Evolutionary conservation across 164 flowering plant species (phyloP).

Genomic region (Piper longum): DNA sequence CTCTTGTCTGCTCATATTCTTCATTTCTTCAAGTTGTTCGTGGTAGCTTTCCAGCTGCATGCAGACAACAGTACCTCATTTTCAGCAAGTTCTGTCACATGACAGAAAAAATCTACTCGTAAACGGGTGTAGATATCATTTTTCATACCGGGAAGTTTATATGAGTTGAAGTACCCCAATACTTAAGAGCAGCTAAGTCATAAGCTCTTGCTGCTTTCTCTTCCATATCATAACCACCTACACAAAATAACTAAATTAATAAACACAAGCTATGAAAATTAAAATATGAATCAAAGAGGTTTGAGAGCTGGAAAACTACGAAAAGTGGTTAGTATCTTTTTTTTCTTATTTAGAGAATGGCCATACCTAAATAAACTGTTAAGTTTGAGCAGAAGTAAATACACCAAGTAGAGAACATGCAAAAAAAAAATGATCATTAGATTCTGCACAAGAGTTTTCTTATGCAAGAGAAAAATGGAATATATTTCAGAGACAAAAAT

Average conservation of each 20-base stretch:
- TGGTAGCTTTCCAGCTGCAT: slow-evolving; percentile 56
- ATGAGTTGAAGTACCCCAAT: slow-evolving; percentile 82
- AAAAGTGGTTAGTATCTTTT: background rate
- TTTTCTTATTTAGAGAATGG: background rate
- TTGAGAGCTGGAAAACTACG: background rate
- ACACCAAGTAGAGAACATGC: slow-evolving; percentile 2
- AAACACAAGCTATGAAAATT: background rate
- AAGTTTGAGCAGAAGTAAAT: slow-evolving; percentile 7
- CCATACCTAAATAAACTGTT: slow-evolving; percentile 69
- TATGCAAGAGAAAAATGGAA: too few relatives aligned
- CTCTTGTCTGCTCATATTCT: slow-evolving; percentile 85
- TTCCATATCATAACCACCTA: slow-evolving; percentile 93
- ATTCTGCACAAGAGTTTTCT: background rate
- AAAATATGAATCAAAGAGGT: background rate
- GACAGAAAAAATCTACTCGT: background rate
- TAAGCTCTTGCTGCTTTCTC: slow-evolving; percentile 91
- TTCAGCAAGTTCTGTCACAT: background rate
- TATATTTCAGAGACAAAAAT: background rate
- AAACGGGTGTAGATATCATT: background rate
- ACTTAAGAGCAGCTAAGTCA: slow-evolving; percentile 85
- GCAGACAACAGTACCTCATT: background rate
- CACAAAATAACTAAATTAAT: background rate
- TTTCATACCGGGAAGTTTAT: slow-evolving; percentile 61
- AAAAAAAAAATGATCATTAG: slow-evolving; percentile 7
- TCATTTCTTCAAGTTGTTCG: slow-evolving; percentile 69